A percentile compares a stretch with the other conserved stretches of the same genome.
phyloP scores from a whole-genome alignment of 208 protist genomes.

The Crithidia expoeki region DNA sequence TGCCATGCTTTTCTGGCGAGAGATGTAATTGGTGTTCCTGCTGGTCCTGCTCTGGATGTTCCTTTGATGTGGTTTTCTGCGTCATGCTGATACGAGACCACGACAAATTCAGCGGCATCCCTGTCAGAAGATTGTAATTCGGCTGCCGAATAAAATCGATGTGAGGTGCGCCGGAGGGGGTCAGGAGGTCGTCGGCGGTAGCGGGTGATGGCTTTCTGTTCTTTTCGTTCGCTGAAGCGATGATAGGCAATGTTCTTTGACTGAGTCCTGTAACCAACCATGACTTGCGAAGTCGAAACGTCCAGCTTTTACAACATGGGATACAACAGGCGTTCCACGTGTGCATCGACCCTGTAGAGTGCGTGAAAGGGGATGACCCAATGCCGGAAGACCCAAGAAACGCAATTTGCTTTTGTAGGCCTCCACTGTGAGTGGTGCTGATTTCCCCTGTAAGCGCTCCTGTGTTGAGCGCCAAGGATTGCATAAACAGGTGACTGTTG shows the following conservation, averaged over 20 bases:
- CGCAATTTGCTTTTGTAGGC: too few species aligned
- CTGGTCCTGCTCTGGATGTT: neutral
- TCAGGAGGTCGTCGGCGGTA: neutral
- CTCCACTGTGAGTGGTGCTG: too few species aligned
- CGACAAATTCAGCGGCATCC: slow-evolving; percentile 10
- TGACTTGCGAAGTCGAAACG: slow-evolving; percentile 26
- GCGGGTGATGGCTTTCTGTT: neutral
- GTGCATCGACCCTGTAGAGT: too few species aligned
- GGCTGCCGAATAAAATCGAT: neutral
- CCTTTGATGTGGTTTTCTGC: neutral
- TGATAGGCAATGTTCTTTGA: neutral
- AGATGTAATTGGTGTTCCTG: neutral
- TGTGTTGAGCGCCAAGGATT: too few species aligned
- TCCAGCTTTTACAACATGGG: slow-evolving; percentile 15
- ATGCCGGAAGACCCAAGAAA: too few species aligned
- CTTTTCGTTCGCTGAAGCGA: neutral
- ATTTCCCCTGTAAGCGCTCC: too few species aligned
- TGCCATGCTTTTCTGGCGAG: too few species aligned
- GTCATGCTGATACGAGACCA: neutral
- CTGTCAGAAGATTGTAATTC: slow-evolving; percentile 26
- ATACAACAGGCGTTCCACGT: too few species aligned
- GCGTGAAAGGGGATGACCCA: too few species aligned
- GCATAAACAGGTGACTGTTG: neutral
- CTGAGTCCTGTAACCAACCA: slow-evolving; percentile 24
- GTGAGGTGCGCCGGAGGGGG: neutral